Percentiles rank a stretch among this genome's conserved stretches.
Evolutionary conservation across 2,329 filamentous ascomycete species (phyloP).

Genomic region (Nannizziopsis arthrosporioides): DNA sequence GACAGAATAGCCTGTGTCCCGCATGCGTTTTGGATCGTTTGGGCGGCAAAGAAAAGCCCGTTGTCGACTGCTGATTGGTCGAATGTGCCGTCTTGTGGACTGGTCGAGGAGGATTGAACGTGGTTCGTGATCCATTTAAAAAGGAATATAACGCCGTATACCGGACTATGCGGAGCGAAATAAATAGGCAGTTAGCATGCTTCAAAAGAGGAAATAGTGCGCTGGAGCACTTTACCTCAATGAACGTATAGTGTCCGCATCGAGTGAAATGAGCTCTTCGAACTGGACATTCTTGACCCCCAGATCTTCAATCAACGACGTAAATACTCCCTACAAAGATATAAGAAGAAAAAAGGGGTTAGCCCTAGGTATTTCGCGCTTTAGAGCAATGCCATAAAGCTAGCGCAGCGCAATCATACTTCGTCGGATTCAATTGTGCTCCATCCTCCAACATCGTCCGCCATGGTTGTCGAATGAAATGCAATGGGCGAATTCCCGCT

Average conservation of each 20-base stretch:
- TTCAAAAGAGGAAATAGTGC: not conserved
- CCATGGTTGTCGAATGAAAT: constrained; percentile 37
- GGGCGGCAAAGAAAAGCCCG: constrained; percentile 77
- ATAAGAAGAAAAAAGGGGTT: not conserved
- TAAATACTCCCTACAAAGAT: constrained; percentile 73
- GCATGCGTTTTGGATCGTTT: constrained; percentile 98
- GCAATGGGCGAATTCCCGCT: too few relatives aligned
- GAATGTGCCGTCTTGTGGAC: constrained; percentile 70
- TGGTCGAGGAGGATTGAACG: constrained; percentile 49
- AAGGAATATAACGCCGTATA: constrained; percentile 96
- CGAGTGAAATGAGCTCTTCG: constrained; percentile 85
- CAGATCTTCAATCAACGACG: constrained; percentile 82
- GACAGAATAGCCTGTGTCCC: constrained; percentile 90
- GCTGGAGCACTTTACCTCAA: constrained; percentile 27
- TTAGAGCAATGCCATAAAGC: not conserved
- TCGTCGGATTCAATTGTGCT: constrained; percentile 97
- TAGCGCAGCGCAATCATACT: constrained; percentile 42
- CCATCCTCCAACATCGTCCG: constrained; percentile 60
- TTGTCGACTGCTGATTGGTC: constrained; percentile 59
- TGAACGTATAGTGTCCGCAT: constrained; percentile 48
- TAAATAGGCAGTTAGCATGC: constrained; percentile 28
- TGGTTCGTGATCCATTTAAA: constrained; percentile 59
- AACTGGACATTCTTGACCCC: constrained; percentile 92
- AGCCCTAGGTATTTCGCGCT: not conserved
- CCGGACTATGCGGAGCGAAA: constrained; percentile 35